phyloP scores from a whole-genome alignment of 2,329 filamentous ascomycete species.

The Phaeophleospora eucalypticola region DNA sequence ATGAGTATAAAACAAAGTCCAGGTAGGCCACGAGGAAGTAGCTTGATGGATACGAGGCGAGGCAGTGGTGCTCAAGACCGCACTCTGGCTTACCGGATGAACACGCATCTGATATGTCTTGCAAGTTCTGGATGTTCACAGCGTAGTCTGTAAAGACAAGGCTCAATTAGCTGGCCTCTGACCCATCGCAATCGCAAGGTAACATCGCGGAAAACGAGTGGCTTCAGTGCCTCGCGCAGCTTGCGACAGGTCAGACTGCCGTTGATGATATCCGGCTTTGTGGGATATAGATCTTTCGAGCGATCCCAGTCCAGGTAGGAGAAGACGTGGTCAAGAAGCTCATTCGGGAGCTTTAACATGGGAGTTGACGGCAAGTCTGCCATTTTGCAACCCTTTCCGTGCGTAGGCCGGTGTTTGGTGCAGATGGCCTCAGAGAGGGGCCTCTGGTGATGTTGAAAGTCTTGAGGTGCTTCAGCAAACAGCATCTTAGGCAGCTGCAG shows the following conservation, averaged over 20 bases:
- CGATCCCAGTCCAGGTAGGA: constrained; percentile 21
- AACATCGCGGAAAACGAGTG: constrained; percentile 19
- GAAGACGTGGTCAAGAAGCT: constrained; percentile 20
- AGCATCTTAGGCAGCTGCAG: too few species aligned
- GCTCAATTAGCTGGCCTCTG: constrained; percentile 12
- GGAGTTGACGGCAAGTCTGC: too few species aligned
- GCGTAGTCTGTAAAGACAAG: constrained; percentile 11
- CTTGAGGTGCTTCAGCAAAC: too few species aligned
- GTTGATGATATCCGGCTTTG: constrained; percentile 12
- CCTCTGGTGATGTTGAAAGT: too few species aligned
- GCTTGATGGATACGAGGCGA: too few species aligned
- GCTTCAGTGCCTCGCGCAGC: constrained; percentile 14
- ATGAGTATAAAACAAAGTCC: background rate
- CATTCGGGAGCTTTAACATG: constrained; percentile 15
- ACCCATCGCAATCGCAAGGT: constrained; percentile 18
- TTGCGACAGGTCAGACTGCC: constrained; percentile 13
- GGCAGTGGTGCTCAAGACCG: too few species aligned
- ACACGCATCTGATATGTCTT: constrained; percentile 18
- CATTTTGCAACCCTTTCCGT: too few species aligned
- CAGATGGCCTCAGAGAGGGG: too few species aligned
- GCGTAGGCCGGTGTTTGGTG: too few species aligned
- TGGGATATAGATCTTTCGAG: constrained; percentile 8
- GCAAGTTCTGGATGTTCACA: constrained; percentile 16
- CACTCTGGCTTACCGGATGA: constrained; percentile 6
- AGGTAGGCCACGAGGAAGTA: too few species aligned